A percentile compares a stretch with the other conserved stretches of the same genome.
phyloP scores from a whole-genome alignment of 768 basidiomycete species.

The Hygrophorus pudorinus region DNA sequence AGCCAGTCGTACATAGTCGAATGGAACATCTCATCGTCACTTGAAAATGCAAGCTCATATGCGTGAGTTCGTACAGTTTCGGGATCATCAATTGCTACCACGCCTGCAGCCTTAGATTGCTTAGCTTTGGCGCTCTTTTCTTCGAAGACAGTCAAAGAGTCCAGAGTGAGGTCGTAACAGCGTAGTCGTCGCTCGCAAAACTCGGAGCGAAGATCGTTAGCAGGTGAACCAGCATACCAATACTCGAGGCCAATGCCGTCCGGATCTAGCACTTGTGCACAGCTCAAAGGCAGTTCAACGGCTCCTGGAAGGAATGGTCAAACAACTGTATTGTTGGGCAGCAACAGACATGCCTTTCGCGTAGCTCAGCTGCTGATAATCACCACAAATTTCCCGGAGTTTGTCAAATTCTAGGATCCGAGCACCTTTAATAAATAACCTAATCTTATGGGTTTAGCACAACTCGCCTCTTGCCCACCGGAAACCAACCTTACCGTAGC shows the following conservation, averaged over 20 bases:
- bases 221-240: constrained; percentile 54
- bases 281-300: constrained; percentile 74
- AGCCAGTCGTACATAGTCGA: constrained; percentile 93
- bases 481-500: constrained; percentile 45
- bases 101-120: constrained; percentile 12
- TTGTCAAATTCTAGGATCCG: constrained; percentile 77
- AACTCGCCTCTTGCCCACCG: neutral
- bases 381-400: constrained; percentile 77
- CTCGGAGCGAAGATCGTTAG: constrained; percentile 47
- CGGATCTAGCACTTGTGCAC: constrained; percentile 70
- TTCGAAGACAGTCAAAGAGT: constrained; percentile 75
- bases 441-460: constrained; percentile 25
- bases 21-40: constrained; percentile 90
- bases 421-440: constrained; percentile 84
- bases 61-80: constrained; percentile 76
- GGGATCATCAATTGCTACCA: constrained; percentile 35
- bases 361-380: constrained; percentile 79
- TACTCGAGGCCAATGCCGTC: constrained; percentile 67
- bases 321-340: neutral
- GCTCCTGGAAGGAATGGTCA: constrained; percentile 43
- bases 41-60: constrained; percentile 76
- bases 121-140: constrained; percentile 35
- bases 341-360: constrained; percentile 50
- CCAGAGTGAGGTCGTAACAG: constrained; percentile 79
- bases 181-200: constrained; percentile 51